These are phyloP conservation scores for Carex pumila DNA, from an alignment of 176 grass and related monocot genomes.

Conservation along the genomic window DNA sequence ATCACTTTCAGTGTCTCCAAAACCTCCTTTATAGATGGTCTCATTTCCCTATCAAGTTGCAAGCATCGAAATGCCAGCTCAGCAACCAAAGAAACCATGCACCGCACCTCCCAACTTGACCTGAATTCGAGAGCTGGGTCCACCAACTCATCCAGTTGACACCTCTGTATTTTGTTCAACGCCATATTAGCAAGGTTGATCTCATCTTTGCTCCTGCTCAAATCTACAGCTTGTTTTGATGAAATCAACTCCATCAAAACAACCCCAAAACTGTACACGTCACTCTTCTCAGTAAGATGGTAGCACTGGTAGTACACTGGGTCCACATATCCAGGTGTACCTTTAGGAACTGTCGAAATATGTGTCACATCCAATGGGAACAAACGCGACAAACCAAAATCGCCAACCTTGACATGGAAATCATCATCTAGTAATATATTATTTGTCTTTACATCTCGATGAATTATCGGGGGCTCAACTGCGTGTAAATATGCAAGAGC, in stretches of 20 bases:
- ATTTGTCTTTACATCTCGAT: constrained; percentile 82
- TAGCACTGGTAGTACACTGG: constrained; percentile 77
- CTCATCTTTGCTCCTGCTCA: constrained; percentile 47
- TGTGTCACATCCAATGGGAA: constrained; percentile 73
- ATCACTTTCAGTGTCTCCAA: constrained; percentile 42
- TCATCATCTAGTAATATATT: constrained; percentile 70
- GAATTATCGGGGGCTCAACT: constrained; percentile 58
- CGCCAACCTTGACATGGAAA: constrained; percentile 81
- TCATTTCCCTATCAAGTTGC: constrained; percentile 55
- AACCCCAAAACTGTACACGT: constrained; percentile 93
- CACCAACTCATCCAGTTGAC: constrained; percentile 49
- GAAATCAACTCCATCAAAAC: constrained; percentile 81
- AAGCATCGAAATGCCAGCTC: constrained; percentile 80
- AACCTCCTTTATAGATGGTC: constrained; percentile 70
- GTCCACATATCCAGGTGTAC: constrained; percentile 89
- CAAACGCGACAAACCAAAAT: constrained; percentile 72
- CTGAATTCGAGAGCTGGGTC: constrained; percentile 49
- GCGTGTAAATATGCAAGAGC: constrained; percentile 70
- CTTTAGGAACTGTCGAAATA: constrained; percentile 89
- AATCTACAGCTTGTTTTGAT: constrained; percentile 86
- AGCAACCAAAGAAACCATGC: constrained; percentile 37
- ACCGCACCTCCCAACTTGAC: constrained; percentile 31
- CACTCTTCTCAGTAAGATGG: constrained; percentile 89
- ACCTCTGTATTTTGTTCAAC: constrained; percentile 60
- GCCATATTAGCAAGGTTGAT: constrained; percentile 70